Conservation (phyloP, 2,329 filamentous ascomycete genomes). For the Cordyceps cateniannulata region DNA sequence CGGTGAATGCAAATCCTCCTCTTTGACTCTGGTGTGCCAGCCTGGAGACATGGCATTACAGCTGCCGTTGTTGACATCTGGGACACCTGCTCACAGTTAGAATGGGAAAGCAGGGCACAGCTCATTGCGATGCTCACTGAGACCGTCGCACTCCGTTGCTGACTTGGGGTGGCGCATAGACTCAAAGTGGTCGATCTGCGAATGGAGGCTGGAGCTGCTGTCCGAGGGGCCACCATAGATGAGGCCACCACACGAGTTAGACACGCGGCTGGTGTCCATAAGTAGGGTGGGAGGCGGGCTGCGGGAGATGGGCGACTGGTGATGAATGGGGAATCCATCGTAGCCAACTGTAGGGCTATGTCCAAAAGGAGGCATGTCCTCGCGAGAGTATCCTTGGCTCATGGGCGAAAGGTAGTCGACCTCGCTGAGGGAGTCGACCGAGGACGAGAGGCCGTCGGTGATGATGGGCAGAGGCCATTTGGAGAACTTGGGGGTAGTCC, state of each 20-base stretch:
- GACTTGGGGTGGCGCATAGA: conserved; percentile 35
- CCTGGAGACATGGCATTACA: conserved; percentile 40
- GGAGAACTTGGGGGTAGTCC: conserved; percentile 32
- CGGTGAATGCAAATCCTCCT: conserved; percentile 39
- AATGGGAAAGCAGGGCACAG: conserved; percentile 29
- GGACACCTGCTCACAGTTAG: conserved; percentile 38
- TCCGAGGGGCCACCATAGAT: conserved; percentile 55
- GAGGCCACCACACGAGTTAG: conserved; percentile 55
- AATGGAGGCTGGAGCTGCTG: conserved; percentile 52
- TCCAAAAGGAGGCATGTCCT: conserved; percentile 47
- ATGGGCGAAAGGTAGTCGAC: conserved; percentile 58
- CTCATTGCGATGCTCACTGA: conserved; percentile 41
- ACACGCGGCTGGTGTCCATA: conserved; percentile 48
- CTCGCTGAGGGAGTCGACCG: conserved; percentile 55
- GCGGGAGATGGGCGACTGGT: conserved; percentile 49
- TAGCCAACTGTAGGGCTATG: conserved; percentile 52
- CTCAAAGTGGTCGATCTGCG: conserved; percentile 54
- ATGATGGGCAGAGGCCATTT: conserved; percentile 41
- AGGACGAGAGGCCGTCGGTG: conserved; percentile 45
- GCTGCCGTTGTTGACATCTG: conserved; percentile 45
- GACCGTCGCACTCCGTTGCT: conserved; percentile 43
- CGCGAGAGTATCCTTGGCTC: conserved; percentile 49
- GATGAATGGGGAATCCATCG: conserved; percentile 44
- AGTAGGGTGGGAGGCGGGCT: conserved; percentile 50
- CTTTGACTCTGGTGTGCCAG: conserved; percentile 38